Percentiles rank a stretch among this genome's conserved stretches.
Evolutionary conservation across 2,329 filamentous ascomycete genomes (phyloP).

Genomic region (Pseudovirgaria hyperparasitica): DNA sequence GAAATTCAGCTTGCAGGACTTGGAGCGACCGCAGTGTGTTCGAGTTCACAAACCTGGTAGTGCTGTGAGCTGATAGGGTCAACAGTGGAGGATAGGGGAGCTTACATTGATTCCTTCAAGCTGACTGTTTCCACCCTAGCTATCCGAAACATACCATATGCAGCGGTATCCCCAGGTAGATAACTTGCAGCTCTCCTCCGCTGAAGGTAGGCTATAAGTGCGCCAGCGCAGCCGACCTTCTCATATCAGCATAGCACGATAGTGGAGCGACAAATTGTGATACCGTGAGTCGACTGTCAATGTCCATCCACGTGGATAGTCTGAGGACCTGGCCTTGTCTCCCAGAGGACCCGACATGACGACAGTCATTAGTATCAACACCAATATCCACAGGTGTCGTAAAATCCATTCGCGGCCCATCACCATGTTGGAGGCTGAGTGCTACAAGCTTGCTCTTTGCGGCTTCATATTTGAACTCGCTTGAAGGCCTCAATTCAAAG

Average conservation of each 20-base stretch:
- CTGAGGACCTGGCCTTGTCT: slow-evolving; percentile 53
- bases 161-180: slow-evolving; percentile 45
- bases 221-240: slow-evolving; percentile 75
- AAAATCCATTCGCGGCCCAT: slow-evolving; percentile 39
- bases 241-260: not conserved
- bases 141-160: slow-evolving; percentile 46
- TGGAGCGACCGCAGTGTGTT: slow-evolving; percentile 76
- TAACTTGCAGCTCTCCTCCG: slow-evolving; percentile 52
- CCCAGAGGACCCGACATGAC: slow-evolving; percentile 38
- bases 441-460: slow-evolving; percentile 54
- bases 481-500: slow-evolving; percentile 54
- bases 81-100: slow-evolving; percentile 2
- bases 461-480: slow-evolving; percentile 58
- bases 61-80: slow-evolving; percentile 16
- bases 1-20: slow-evolving; percentile 68
- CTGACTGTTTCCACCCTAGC: slow-evolving; percentile 62
- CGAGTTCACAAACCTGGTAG: slow-evolving; percentile 60
- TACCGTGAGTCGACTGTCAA: slow-evolving; percentile 61
- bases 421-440: slow-evolving; percentile 39
- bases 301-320: slow-evolving; percentile 56
- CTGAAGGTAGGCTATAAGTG: slow-evolving; percentile 66
- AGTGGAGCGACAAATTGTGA: slow-evolving; percentile 10
- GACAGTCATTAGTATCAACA: slow-evolving; percentile 30
- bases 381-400: slow-evolving; percentile 46
- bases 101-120: slow-evolving; percentile 48